A percentile compares a stretch with the other conserved stretches of the same genome.
Conservation (phyloP, 257 asterid species). For the Leptodermis oblonga region DNA sequence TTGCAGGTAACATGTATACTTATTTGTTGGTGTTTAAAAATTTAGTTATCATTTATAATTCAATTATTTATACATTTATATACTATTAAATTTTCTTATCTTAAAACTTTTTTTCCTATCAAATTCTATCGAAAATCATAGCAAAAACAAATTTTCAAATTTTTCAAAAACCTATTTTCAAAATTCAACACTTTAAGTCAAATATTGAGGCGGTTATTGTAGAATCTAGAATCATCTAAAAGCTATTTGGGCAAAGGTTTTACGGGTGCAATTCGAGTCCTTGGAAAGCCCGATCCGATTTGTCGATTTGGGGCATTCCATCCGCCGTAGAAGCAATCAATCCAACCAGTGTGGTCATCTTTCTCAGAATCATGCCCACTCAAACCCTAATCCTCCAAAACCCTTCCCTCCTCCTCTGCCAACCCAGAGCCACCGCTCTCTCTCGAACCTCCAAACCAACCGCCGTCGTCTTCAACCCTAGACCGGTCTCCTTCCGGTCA, state of each 20-base stretch:
- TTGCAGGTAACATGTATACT: too few relatives aligned
- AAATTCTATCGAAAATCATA: too few relatives aligned
- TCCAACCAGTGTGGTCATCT: constrained; percentile 21
- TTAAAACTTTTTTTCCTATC: too few relatives aligned
- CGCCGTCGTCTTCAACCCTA: constrained; percentile 19
- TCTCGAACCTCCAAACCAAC: constrained; percentile 2
- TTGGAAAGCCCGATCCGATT: background rate
- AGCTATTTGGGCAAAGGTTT: background rate
- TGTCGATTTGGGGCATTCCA: background rate
- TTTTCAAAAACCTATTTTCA: too few relatives aligned
- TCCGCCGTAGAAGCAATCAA: background rate
- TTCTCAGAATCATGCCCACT: constrained; percentile 41
- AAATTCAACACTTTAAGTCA: too few relatives aligned
- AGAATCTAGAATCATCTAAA: constrained; percentile 5
- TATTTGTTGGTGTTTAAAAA: too few relatives aligned
- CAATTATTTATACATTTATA: too few relatives aligned
- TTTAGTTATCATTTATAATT: too few relatives aligned
- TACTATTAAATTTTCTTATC: too few relatives aligned
- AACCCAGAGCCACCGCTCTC: constrained; percentile 11
- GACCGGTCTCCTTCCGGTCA: constrained; percentile 11
- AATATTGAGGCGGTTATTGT: background rate
- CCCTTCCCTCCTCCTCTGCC: constrained; percentile 13
- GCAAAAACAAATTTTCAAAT: too few relatives aligned
- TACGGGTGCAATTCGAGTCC: background rate
- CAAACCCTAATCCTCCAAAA: constrained; percentile 37